phyloP scores from a whole-genome alignment of 805 yeast genomes.

The Ogataea populi-albae region DNA sequence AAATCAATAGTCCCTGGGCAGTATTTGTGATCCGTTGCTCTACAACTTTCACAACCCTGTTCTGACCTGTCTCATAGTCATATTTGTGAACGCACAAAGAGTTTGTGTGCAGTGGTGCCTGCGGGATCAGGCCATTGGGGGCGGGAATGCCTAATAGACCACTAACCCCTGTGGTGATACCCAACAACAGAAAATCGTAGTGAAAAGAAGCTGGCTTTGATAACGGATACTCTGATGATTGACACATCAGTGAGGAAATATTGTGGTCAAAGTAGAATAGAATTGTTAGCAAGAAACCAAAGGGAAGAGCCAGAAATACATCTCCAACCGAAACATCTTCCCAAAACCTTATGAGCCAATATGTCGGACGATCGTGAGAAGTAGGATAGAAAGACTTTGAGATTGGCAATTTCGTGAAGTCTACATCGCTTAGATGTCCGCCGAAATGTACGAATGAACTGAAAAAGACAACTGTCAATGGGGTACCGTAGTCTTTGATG shows the following conservation, averaged over 20 bases:
- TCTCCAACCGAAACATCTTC: conserved; percentile 60
- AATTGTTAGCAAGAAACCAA: conserved; percentile 80
- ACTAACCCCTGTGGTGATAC: conserved; percentile 80
- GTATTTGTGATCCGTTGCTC: conserved; percentile 89
- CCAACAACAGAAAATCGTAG: conserved; percentile 84
- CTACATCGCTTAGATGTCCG: conserved; percentile 57
- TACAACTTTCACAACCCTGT: conserved; percentile 54
- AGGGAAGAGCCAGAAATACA: conserved; percentile 88
- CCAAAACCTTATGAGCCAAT: conserved; percentile 84
- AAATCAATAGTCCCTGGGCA: conserved; percentile 75
- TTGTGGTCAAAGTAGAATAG: conserved; percentile 94
- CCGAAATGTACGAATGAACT: conserved; percentile 94
- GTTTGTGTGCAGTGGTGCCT: conserved; percentile 90
- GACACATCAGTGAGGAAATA: conserved; percentile 91
- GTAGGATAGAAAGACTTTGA: conserved; percentile 78
- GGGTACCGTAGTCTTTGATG: conserved; percentile 83
- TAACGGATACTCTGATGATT: conserved; percentile 74
- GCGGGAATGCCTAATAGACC: conserved; percentile 92
- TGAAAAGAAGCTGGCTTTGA: conserved; percentile 88
- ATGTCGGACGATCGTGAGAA: conserved; percentile 43
- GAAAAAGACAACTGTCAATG: conserved; percentile 80
- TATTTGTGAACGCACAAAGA: conserved; percentile 60
- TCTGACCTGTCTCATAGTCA: conserved; percentile 30
- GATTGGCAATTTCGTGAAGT: conserved; percentile 63
- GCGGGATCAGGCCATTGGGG: conserved; percentile 95